Evolutionary conservation across 2,329 filamentous ascomycete species (phyloP).

Genomic region (Verticillium isaacii): DNA sequence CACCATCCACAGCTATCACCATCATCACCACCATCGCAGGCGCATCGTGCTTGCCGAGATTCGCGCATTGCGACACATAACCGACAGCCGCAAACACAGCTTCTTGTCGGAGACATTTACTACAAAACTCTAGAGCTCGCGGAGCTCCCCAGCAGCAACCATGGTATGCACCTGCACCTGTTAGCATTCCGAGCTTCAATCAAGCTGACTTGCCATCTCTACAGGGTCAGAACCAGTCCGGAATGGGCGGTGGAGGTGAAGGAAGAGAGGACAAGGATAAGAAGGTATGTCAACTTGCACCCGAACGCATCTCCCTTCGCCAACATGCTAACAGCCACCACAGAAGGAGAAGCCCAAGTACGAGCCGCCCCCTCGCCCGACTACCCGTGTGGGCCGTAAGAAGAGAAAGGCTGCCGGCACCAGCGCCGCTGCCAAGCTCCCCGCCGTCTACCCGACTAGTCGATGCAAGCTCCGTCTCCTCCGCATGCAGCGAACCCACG

Average conservation of each 20-base stretch:
- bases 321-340: conserved; percentile 11
- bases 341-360: conserved; percentile 99
- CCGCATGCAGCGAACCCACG: conserved; percentile 97
- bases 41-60: neutral
- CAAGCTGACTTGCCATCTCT: neutral
- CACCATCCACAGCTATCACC: conserved; percentile 21
- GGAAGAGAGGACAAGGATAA: conserved; percentile 86
- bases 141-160: conserved; percentile 11
- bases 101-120: neutral
- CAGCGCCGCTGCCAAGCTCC: conserved; percentile 92
- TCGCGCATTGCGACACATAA: neutral
- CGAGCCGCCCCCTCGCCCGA: conserved; percentile 94
- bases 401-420: conserved; percentile 95
- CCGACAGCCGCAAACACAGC: neutral
- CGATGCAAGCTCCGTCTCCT: conserved; percentile 96
- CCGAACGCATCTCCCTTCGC: conserved; percentile 1
- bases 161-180: conserved; percentile 18
- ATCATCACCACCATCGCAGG: conserved; percentile 8
- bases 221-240: conserved; percentile 81
- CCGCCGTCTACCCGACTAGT: conserved; percentile 88
- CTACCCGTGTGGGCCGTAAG: conserved; percentile 94
- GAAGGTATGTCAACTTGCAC: conserved; percentile 57
- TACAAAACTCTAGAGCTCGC: conserved; percentile 2
- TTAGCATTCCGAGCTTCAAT: neutral
- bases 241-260: conserved; percentile 74